Base-by-base conservation (phyloP, 495 filamentous ascomycete genomes). In the Saxophila tyrrhenica region DNA sequence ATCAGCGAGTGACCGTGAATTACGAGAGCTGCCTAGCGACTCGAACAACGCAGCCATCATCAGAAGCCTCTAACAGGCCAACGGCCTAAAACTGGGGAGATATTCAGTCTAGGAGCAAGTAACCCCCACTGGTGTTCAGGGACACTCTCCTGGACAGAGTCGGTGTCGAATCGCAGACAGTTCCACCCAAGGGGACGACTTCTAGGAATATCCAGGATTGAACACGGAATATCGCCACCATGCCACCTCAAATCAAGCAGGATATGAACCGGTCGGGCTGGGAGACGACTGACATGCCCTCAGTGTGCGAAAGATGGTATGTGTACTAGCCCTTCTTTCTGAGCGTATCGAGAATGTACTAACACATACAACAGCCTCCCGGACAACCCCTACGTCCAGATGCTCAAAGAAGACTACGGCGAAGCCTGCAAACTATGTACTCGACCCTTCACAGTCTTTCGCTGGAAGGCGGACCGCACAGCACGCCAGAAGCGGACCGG, bases 371-470 rank as follows among this genome's bases (percentile, higher is more conserved):
- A 35, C 29, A 35, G 29, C 29, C 29, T 98, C 3, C 91, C 92
- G 35, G 88, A 94, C 54, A 97, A 97, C 65, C 92, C 89, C 3
- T 97, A 94, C 68, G 92, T 98, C 42, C 91, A 96, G 68, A 96
- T 98, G 89, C 75, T 97, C 45, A 98, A 98, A 67, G 86, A 95
- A 65, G 90, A 97, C 67, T 78, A 88, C 58, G 92, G 89, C 59
- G 84, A 84, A 59, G 78, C 61, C 51, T 86, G 82, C 74, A 84
- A 87, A 72, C 75, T 87, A 60, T 98, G 92, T 69, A 96, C 94
- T 22, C 84, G 92, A 22, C 92, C 92, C 0, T 98, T 95, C 66
- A 96, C 94, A 51, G 78, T 96, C 39, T 98, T 98, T 70, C 80
- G 82, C 55, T 98, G 91, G 91, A 86, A 90, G 72, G 87, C 79